A percentile compares a stretch with the other conserved stretches of the same genome.
Conservation (phyloP, 352 stramenopile genomes). For the Phytopythium chamaehyphon region DNA sequence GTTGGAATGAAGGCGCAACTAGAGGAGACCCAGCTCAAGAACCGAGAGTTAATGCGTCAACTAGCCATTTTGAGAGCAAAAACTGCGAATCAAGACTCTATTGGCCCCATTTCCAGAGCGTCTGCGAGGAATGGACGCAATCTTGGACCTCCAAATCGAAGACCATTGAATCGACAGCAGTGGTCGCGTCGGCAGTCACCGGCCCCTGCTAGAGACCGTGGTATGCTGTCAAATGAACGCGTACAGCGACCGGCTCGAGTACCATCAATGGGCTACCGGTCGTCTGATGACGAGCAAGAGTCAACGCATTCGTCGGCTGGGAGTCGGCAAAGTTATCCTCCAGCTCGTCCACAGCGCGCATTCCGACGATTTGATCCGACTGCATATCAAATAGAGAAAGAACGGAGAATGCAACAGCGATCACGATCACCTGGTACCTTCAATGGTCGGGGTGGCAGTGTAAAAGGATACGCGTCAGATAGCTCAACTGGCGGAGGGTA, state of each 20-base stretch:
- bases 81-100: conserved; percentile 6
- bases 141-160: background rate
- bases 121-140: background rate
- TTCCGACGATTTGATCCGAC: conserved; percentile 80
- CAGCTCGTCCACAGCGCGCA: conserved; percentile 8
- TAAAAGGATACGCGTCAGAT: conserved; percentile 56
- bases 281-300: conserved; percentile 4
- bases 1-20: conserved; percentile 54
- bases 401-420: conserved; percentile 45
- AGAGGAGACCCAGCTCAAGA: conserved; percentile 67
- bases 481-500: conserved; percentile 56
- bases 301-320: conserved; percentile 1
- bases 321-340: conserved; percentile 7
- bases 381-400: conserved; percentile 73
- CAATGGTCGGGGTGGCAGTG: conserved; percentile 7
- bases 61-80: conserved; percentile 61
- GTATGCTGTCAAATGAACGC: background rate
- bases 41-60: conserved; percentile 68
- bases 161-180: background rate
- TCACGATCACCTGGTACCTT: conserved; percentile 21
- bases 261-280: background rate
- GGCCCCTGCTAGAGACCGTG: conserved; percentile 8
- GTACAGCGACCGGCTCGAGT: background rate
- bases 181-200: conserved; percentile 8
- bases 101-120: background rate